A percentile compares a stretch with the other conserved stretches of the same genome.
Conservation (phyloP, 441 rosid species). For the Manihot esculenta region DNA sequence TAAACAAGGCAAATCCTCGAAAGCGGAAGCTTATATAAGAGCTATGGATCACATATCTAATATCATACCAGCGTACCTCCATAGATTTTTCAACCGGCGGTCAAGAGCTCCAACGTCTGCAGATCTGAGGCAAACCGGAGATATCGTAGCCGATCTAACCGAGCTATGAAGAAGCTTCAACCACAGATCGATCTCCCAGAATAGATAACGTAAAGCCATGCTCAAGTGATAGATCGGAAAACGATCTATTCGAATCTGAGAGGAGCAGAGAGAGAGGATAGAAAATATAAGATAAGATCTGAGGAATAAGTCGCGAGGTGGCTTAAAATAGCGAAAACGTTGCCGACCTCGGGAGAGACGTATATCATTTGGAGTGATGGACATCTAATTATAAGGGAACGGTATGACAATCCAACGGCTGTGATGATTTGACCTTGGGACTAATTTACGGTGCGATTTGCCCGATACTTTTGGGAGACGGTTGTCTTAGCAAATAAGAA, state of each 20-base stretch:
- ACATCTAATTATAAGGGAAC: not conserved
- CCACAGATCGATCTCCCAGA: not conserved
- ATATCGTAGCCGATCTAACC: not conserved
- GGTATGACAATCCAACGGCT: not conserved
- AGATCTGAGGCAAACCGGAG: not conserved
- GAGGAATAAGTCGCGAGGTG: not conserved
- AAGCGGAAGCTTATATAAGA: not conserved
- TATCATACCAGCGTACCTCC: not conserved
- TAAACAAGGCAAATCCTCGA: not conserved
- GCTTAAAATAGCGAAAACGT: not conserved
- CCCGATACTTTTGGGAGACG: not conserved
- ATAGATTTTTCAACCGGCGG: not conserved
- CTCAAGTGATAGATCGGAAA: not conserved
- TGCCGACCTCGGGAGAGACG: not conserved
- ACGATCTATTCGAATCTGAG: not conserved
- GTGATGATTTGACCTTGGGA: not conserved
- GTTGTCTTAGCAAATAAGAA: not conserved
- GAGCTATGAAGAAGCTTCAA: too few species aligned
- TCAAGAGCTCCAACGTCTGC: not conserved
- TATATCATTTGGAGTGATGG: too few species aligned
- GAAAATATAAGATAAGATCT: not conserved
- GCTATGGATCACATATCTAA: not conserved
- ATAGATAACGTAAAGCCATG: not conserved
- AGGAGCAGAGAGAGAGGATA: not conserved
- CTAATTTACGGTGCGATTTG: constrained; percentile 17